A percentile compares a stretch with the other conserved stretches of the same genome.
Evolutionary conservation across 2,329 filamentous ascomycete genomes (phyloP).

Genomic region (Myriosclerotinia scirpicola): DNA sequence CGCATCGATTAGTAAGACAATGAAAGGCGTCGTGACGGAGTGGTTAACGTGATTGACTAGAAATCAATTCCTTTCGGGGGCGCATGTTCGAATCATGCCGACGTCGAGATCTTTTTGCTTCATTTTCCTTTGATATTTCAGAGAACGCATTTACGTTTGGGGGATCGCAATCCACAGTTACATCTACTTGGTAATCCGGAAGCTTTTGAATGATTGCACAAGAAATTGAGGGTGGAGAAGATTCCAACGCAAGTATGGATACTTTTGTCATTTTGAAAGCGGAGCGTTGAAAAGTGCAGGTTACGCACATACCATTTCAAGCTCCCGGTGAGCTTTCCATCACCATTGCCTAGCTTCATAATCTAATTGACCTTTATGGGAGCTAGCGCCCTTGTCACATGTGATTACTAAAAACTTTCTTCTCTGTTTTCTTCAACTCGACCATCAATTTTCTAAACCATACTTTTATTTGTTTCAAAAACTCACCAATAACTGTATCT

Average conservation of each 20-base stretch:
- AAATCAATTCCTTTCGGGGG: slow-evolving; percentile 22
- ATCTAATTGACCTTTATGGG: neutral
- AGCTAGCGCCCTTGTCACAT: neutral
- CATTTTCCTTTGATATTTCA: neutral
- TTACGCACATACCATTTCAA: neutral
- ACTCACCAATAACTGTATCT: neutral
- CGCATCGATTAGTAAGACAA: neutral
- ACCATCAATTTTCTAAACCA: neutral
- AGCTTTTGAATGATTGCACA: neutral
- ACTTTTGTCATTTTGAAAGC: neutral
- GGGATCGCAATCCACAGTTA: neutral
- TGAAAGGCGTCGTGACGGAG: slow-evolving; percentile 12
- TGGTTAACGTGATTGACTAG: slow-evolving; percentile 22
- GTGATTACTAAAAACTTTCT: neutral
- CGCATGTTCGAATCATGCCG: slow-evolving; percentile 22
- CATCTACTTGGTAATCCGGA: neutral
- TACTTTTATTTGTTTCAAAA: neutral
- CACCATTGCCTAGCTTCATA: neutral
- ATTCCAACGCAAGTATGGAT: neutral
- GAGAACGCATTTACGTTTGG: neutral
- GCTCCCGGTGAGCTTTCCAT: neutral
- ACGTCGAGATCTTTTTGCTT: neutral
- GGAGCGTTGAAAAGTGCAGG: neutral
- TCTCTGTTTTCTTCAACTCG: neutral
- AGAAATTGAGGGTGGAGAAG: neutral